Conservation (phyloP, 1,284 basidiomycete species). For the Malassezia obtusa region DNA sequence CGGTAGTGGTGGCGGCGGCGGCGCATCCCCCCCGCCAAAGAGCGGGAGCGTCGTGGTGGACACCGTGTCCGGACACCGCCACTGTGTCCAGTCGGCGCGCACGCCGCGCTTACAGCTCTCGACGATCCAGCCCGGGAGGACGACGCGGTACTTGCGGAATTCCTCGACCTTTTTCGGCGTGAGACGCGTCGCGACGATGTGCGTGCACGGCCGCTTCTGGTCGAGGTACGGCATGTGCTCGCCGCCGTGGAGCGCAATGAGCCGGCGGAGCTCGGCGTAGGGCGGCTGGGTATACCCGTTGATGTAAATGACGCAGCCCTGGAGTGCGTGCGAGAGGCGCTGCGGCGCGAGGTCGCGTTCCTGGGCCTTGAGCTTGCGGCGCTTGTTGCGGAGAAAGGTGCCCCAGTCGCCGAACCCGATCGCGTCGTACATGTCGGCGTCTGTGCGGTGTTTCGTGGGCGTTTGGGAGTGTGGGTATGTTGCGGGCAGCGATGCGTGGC, state of each 20-base stretch:
- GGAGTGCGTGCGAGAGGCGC: neutral
- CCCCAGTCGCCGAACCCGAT: slow-evolving; percentile 71
- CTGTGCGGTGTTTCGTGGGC: too few species aligned
- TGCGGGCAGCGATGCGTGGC: too few species aligned
- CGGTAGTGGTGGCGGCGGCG: too few species aligned
- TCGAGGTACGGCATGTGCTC: slow-evolving; percentile 73
- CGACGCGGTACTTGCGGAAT: slow-evolving; percentile 79
- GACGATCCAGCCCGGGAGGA: slow-evolving; percentile 73
- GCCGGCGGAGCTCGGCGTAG: slow-evolving; percentile 67
- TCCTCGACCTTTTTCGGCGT: slow-evolving; percentile 80
- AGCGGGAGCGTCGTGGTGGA: slow-evolving; percentile 10
- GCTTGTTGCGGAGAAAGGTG: slow-evolving; percentile 79
- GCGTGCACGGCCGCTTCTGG: slow-evolving; percentile 59
- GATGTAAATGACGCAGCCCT: slow-evolving; percentile 53
- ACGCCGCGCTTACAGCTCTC: slow-evolving; percentile 60
- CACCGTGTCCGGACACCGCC: slow-evolving; percentile 18
- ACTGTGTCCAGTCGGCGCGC: slow-evolving; percentile 63
- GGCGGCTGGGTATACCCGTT: slow-evolving; percentile 85
- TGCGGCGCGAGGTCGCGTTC: neutral
- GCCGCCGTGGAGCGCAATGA: slow-evolving; percentile 76
- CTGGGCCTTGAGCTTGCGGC: slow-evolving; percentile 58
- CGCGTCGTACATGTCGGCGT: slow-evolving; percentile 58
- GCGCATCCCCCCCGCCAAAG: neutral
- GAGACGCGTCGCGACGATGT: slow-evolving; percentile 78
- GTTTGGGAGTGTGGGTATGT: too few species aligned